A percentile compares a stretch with the other conserved stretches of the same genome.
Conservation (phyloP, 2,329 filamentous ascomycete species). For the Ophiostoma sp. region DNA sequence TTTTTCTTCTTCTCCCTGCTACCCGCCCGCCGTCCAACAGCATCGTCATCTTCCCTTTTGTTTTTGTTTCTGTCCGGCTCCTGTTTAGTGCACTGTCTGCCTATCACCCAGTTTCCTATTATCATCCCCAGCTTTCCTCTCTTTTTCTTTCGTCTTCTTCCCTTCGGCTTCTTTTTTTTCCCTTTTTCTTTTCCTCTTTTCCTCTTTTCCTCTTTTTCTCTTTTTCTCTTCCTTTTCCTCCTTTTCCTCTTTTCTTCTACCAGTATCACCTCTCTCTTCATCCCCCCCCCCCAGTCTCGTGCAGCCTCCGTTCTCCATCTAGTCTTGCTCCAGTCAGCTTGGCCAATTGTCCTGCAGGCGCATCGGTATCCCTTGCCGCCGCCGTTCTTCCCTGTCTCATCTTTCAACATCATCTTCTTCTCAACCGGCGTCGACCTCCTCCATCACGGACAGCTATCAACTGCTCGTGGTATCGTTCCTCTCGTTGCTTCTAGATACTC, state of each 20-base stretch:
- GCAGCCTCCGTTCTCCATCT: constrained; percentile 2
- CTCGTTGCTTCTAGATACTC: background rate
- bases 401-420: constrained; percentile 8
- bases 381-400: constrained; percentile 1
- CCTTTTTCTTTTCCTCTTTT: constrained; percentile 14
- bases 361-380: constrained; percentile 9
- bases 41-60: constrained; percentile 24
- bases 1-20: constrained; percentile 16
- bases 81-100: background rate
- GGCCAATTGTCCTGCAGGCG: constrained; percentile 1
- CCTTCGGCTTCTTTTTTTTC: background rate
- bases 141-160: constrained; percentile 9
- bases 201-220: constrained; percentile 11
- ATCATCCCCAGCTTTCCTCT: constrained; percentile 8
- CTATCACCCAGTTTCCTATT: background rate
- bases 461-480: background rate
- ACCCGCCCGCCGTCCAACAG: constrained; percentile 22
- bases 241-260: background rate
- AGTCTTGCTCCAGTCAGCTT: constrained; percentile 2
- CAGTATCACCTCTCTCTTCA: background rate
- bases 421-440: background rate
- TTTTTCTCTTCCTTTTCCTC: constrained; percentile 12
- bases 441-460: background rate
- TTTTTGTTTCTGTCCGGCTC: constrained; percentile 19
- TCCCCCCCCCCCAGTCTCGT: background rate